Evolutionary conservation across 768 basidiomycete species (phyloP).

Genomic region (Neoboletus magnificus): DNA sequence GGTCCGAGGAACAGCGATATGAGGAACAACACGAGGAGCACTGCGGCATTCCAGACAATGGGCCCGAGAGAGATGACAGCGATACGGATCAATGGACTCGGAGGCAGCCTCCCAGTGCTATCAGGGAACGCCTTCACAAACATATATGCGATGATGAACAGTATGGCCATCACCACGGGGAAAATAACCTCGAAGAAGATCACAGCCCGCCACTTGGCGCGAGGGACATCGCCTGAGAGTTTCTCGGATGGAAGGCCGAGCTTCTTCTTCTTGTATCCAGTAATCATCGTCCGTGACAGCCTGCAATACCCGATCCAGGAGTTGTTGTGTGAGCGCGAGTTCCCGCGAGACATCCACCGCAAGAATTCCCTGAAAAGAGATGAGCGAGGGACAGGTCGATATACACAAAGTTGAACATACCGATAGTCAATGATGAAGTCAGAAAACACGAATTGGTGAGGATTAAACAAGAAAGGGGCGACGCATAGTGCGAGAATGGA

Average conservation of each 20-base stretch:
- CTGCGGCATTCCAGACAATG: constrained; percentile 90
- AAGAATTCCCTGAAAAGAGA: constrained; percentile 75
- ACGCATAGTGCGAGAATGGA: constrained; percentile 89
- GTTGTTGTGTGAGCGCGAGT: constrained; percentile 94
- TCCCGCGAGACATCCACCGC: constrained; percentile 98
- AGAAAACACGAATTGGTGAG: constrained; percentile 97
- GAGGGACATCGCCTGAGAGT: constrained; percentile 90
- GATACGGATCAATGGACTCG: constrained; percentile 88
- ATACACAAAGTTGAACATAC: constrained; percentile 37
- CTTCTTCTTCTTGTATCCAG: constrained; percentile 99
- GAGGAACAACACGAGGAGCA: constrained; percentile 85
- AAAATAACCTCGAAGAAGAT: constrained; percentile 84
- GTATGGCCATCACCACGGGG: constrained; percentile 78
- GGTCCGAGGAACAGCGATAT: constrained; percentile 91
- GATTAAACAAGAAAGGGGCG: constrained; percentile 98
- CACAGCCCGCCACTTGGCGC: constrained; percentile 90
- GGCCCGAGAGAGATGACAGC: constrained; percentile 92
- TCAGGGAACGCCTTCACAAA: constrained; percentile 87
- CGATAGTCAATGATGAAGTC: constrained; percentile 97
- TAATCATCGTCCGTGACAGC: constrained; percentile 95
- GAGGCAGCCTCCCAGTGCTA: constrained; percentile 56
- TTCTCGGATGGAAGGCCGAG: constrained; percentile 97
- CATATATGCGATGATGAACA: constrained; percentile 88
- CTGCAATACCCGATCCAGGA: constrained; percentile 99
- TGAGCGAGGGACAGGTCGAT: background rate